Evolutionary conservation across 1,284 basidiomycete species (phyloP).

Genomic region (Athelia psychrophila): DNA sequence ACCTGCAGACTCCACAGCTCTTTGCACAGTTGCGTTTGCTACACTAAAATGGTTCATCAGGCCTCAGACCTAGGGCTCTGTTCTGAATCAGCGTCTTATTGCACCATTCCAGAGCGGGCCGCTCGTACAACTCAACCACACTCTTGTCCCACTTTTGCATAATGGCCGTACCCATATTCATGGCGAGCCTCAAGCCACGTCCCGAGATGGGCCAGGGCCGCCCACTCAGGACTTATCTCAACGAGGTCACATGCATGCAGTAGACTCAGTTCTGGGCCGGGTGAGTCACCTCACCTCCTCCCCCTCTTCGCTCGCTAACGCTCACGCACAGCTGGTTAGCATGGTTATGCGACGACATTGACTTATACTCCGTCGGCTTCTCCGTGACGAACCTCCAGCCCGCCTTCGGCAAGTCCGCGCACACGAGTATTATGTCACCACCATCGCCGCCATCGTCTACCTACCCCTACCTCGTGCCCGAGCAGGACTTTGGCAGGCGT

Average conservation of each 20-base stretch:
- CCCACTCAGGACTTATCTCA: neutral
- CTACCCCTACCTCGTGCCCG: conserved; percentile 68
- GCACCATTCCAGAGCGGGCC: too few relatives aligned
- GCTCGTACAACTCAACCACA: too few relatives aligned
- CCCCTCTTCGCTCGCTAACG: neutral
- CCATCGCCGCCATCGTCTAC: conserved; percentile 73
- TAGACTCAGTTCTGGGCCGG: neutral
- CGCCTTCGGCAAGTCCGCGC: conserved; percentile 43
- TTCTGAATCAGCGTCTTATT: too few relatives aligned
- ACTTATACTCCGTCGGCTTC: conserved; percentile 85
- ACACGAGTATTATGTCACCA: conserved; percentile 48
- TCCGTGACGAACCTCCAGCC: conserved; percentile 55
- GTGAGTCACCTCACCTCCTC: neutral
- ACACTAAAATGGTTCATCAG: too few relatives aligned
- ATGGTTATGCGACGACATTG: conserved; percentile 78
- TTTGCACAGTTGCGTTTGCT: too few relatives aligned
- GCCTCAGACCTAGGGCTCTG: too few relatives aligned
- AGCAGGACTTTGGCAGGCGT: conserved; percentile 52
- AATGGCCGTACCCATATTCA: neutral
- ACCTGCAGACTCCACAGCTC: too few relatives aligned
- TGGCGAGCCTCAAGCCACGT: neutral
- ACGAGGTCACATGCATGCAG: neutral
- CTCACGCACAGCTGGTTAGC: conserved; percentile 59
- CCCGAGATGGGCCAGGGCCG: neutral
- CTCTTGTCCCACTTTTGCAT: neutral